Base-by-base conservation (phyloP, 768 basidiomycete species). In the Pluteus cervinus region DNA sequence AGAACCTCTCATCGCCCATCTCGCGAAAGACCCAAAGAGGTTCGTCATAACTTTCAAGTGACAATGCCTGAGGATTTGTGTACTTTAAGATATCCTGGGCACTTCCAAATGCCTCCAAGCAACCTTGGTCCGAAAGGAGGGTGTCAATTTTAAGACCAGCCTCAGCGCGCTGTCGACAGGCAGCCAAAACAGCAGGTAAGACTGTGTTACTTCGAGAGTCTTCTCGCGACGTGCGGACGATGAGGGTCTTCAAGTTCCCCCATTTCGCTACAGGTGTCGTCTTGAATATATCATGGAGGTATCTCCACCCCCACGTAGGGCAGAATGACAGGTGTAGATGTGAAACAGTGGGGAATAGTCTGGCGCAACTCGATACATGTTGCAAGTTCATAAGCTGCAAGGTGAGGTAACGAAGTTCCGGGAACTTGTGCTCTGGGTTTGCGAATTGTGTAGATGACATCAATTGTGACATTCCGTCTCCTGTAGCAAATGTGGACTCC, bases 401-500 rank as follows among this genome's bases (percentile, higher is more conserved):
- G 20, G 63, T 65, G 16, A 67, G 50, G 43, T 64, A 65, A 36
- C 52, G 46, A 21, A 67, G 53, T 2, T 46, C 23, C 9, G 56
- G 60, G 24, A 63, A 63, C 39, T 53, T 55, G 21, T 44, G 45
- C 12, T 14, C 29, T 9, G 42, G 39, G 5, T 32, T 29, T n/a
- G 31, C 17, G 24, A 56, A 44, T 26, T 51, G 54, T 1, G 45
- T 43, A 7, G 55, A 41, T 20, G 48, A 42, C 25, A 56, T 50
- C 12, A 57, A 39, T 16, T 31, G 41, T 10, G 14, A 17, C n/a
- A 41, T n/a, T n/a, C n/a, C 26, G 11, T 39, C 39, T 30, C 55
- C 53, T 12, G 28, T 44, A 37, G 54, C 49, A 12, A 44, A 51
- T 7, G 50, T 51, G 37, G 52, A 57, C 22, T 60, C 43, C 24